A percentile compares a stretch with the other conserved stretches of the same genome.
phyloP scores from a whole-genome alignment of 306 rosid genomes.

The Arachis stenosperma region DNA sequence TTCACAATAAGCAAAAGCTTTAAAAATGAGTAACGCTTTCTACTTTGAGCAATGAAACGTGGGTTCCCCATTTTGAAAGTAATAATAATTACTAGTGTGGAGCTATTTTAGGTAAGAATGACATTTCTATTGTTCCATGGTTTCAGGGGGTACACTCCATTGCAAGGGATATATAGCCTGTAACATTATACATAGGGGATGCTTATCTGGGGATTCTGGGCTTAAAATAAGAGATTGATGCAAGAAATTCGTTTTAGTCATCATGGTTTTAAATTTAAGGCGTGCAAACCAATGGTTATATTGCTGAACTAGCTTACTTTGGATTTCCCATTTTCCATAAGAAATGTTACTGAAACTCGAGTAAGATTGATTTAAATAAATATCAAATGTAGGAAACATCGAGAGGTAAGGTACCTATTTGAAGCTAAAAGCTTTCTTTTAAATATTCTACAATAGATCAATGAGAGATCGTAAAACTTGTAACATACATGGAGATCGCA shows the following conservation, averaged over 20 bases:
- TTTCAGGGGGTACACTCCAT: too few relatives aligned
- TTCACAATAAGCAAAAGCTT: background rate
- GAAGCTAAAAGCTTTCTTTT: conserved; percentile 25
- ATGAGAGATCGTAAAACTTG: conserved; percentile 15
- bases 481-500: conserved; percentile 28
- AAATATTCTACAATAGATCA: background rate
- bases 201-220: background rate
- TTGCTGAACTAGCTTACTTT: background rate
- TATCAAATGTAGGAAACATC: background rate
- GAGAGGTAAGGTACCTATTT: background rate
- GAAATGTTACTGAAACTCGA: background rate
- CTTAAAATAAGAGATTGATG: background rate
- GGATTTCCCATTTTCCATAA: background rate
- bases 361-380: background rate
- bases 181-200: background rate
- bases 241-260: too few relatives aligned
- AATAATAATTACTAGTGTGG: too few relatives aligned
- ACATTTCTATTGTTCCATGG: too few relatives aligned
- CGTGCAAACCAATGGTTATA: background rate
- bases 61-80: too few relatives aligned
- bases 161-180: too few relatives aligned
- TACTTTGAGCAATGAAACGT: background rate
- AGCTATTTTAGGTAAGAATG: too few relatives aligned
- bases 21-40: background rate
- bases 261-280: background rate